These are phyloP conservation scores for Suillus plorans DNA, from an alignment of 768 basidiomycete species.

Conservation along the genomic window DNA sequence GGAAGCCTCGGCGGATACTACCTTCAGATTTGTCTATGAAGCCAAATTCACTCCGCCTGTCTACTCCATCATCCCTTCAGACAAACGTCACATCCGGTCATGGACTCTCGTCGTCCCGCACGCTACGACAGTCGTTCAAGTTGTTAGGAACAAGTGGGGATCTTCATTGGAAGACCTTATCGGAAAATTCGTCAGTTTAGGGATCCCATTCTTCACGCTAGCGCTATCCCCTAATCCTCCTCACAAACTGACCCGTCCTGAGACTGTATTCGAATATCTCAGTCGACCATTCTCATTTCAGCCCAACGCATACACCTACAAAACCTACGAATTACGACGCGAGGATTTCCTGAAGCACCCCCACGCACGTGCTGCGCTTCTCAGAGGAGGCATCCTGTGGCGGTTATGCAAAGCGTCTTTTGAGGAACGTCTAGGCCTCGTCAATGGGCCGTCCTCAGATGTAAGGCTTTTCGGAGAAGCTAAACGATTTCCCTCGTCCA, in stretches of 20 bases:
- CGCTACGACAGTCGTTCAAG: neutral
- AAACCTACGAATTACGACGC: neutral
- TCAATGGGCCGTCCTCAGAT: neutral
- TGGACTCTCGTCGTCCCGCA: neutral
- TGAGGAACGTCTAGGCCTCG: neutral
- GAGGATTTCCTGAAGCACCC: neutral
- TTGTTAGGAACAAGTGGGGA: neutral
- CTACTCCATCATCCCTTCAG: neutral
- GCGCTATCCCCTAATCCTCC: neutral
- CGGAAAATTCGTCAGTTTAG: neutral
- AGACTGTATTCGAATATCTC: neutral
- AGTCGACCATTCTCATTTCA: neutral
- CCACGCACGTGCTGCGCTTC: neutral
- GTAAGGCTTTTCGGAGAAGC: neutral
- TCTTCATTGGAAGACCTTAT: neutral
- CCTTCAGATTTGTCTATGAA: neutral
- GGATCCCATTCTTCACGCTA: neutral
- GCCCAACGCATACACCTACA: neutral
- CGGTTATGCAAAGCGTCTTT: neutral
- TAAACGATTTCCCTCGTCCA: neutral
- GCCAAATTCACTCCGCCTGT: neutral
- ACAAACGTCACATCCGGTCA: neutral
- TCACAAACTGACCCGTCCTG: neutral
- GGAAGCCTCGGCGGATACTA: neutral
- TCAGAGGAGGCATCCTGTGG: neutral